phyloP scores from a whole-genome alignment of 441 rosid species.

The Syzygium malaccense region DNA sequence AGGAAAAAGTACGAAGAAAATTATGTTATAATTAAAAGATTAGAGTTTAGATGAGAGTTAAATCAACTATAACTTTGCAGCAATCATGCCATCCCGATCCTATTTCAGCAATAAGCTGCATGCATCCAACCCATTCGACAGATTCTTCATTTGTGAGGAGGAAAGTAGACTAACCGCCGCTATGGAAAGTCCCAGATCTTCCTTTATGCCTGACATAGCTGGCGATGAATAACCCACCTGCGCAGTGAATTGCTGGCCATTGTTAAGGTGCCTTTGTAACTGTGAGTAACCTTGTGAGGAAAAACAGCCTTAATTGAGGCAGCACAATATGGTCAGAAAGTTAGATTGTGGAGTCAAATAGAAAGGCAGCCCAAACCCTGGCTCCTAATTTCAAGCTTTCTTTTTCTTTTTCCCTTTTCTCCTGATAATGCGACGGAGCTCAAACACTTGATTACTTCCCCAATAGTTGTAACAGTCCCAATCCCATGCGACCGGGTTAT shows the following conservation, averaged over 20 bases:
- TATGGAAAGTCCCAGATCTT: constrained; percentile 30
- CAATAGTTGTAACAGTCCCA: background rate
- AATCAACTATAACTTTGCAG: background rate
- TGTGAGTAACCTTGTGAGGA: background rate
- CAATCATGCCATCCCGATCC: background rate
- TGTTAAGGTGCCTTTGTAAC: background rate
- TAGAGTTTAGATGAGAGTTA: background rate
- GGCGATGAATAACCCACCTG: constrained; percentile 66
- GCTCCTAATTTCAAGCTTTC: background rate
- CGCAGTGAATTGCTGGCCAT: background rate
- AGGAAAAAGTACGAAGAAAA: background rate
- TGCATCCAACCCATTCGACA: background rate
- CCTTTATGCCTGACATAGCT: constrained; percentile 41
- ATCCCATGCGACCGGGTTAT: background rate
- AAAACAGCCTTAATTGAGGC: background rate
- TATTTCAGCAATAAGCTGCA: background rate
- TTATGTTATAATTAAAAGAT: background rate
- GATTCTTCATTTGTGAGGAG: background rate
- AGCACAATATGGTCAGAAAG: background rate
- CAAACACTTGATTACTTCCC: background rate
- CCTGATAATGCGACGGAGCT: background rate
- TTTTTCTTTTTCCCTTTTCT: background rate
- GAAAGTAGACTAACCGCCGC: constrained; percentile 6
- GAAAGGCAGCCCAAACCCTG: background rate
- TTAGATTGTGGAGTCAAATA: background rate